phyloP scores from a whole-genome alignment of 306 rosid genomes.

The Hylodesmum podocarpum region DNA sequence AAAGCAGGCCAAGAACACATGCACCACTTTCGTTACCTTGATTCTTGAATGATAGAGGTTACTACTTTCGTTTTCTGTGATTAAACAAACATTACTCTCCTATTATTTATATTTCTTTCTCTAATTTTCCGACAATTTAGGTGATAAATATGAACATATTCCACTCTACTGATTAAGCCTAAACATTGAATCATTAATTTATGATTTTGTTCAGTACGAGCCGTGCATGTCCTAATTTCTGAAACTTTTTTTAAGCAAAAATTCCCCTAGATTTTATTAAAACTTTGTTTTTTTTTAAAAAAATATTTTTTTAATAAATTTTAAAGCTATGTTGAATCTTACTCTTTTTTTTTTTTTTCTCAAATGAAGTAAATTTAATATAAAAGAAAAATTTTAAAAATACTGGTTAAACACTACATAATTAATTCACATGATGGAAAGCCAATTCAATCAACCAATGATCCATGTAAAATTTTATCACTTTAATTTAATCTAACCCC shows the following conservation, averaged over 20 bases:
- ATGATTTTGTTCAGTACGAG: not conserved
- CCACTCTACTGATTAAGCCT: not conserved
- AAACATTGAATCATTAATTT: not conserved
- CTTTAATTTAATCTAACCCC: too few species aligned
- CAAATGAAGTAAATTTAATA: too few species aligned
- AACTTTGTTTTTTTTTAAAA: too few species aligned
- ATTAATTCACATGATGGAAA: too few species aligned
- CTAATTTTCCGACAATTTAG: not conserved
- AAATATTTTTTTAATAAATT: too few species aligned
- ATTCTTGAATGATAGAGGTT: not conserved
- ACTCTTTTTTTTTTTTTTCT: too few species aligned
- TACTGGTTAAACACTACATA: too few species aligned
- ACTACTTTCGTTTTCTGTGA: not conserved
- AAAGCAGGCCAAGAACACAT: not conserved
- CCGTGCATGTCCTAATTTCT: too few species aligned
- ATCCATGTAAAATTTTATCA: too few species aligned
- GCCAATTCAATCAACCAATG: too few species aligned
- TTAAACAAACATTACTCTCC: not conserved
- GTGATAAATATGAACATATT: slow-evolving; percentile 17
- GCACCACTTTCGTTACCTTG: not conserved
- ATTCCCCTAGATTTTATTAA: not conserved
- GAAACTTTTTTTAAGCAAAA: not conserved
- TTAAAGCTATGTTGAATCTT: too few species aligned
- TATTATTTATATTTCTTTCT: not conserved
- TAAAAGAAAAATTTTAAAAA: too few species aligned